phyloP scores from a whole-genome alignment of 225 moss, liverwort and hornwort genomes.

The Polytrichum commune region DNA sequence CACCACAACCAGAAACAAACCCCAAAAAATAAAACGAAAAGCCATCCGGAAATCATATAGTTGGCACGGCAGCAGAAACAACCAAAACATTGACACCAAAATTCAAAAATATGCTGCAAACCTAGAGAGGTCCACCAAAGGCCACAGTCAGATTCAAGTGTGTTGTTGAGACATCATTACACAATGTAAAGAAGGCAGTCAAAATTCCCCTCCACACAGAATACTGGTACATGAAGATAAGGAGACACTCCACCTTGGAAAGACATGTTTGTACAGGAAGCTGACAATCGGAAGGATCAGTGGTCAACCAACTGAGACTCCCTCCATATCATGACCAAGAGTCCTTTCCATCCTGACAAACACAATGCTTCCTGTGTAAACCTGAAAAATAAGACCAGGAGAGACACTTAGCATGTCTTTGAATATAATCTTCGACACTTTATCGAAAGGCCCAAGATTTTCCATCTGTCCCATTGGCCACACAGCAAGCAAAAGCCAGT shows the following conservation, averaged over 20 bases:
- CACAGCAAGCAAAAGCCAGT: constrained; percentile 1
- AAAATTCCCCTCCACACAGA: constrained; percentile 22
- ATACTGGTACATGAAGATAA: constrained; percentile 26
- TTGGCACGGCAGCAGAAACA: too few species aligned
- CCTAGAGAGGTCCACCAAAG: too few species aligned
- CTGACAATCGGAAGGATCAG: constrained; percentile 8
- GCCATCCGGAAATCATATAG: too few species aligned
- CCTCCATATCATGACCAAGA: not conserved
- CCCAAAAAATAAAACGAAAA: too few species aligned
- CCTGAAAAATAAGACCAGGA: constrained; percentile 8
- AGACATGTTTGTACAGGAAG: constrained; percentile 41
- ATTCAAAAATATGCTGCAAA: too few species aligned
- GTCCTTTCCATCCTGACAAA: constrained; percentile 14
- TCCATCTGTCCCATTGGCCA: not conserved
- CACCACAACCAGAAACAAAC: too few species aligned
- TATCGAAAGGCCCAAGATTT: not conserved
- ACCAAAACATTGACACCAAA: too few species aligned
- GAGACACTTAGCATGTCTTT: constrained; percentile 1
- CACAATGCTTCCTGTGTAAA: constrained; percentile 7
- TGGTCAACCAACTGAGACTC: constrained; percentile 2
- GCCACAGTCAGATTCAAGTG: too few species aligned
- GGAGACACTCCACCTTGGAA: constrained; percentile 21
- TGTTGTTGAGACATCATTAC: constrained; percentile 1
- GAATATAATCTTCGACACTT: constrained; percentile 1
- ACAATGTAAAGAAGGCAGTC: constrained; percentile 14